Evolutionary conservation across 257 asterid species (phyloP), one percentile per base, ranked within the genome.

Genomic region (Solanum rostratum): DNA sequence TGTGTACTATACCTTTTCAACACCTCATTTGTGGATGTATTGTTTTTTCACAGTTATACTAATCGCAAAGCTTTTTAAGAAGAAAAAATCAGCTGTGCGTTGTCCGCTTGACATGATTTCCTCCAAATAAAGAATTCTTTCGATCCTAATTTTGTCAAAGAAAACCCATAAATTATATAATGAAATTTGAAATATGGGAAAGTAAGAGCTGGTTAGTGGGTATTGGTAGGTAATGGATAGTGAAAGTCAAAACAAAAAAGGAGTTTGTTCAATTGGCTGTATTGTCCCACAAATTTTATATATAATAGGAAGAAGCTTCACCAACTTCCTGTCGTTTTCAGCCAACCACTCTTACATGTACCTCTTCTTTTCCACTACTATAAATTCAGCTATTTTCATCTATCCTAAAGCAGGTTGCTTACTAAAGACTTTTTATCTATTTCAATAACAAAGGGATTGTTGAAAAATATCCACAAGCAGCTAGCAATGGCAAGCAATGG

Each of bases 401-500:
- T 15, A 1, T 45, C 37, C 27, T 49, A 49, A 76, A 76, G 27
- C 63, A 49, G 46, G 63, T 76, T 27, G 45, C 82, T 27, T 24
- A 49, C 60, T 74, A 46, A 46, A 71, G 5, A 7, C 22, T 27
- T 0, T 10, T 0, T 76, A 27, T 15, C 81, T 49, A 49, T 27
- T 76, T 73, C 57, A 73, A 18, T 12, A 39, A 19, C 6, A 43
- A 43, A 54, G 18, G 6, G 24, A 22, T 14, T 46, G 43, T 74
- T 7, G 49, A 5, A 71, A 43, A 37, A 10, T 71, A 71, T 71
- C 33, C 22, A 7, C 0, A 74, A 46, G 8, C 24, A 73, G 8
- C 1, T 22, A 62, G 70, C 2, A 73, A 84, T 84, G 86, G 83
- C 86, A n/a, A 84, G 22, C 30, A 70, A 55, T 73, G 86, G 86